phyloP scores from a whole-genome alignment of 768 basidiomycete genomes.

The Zangia roseola region DNA sequence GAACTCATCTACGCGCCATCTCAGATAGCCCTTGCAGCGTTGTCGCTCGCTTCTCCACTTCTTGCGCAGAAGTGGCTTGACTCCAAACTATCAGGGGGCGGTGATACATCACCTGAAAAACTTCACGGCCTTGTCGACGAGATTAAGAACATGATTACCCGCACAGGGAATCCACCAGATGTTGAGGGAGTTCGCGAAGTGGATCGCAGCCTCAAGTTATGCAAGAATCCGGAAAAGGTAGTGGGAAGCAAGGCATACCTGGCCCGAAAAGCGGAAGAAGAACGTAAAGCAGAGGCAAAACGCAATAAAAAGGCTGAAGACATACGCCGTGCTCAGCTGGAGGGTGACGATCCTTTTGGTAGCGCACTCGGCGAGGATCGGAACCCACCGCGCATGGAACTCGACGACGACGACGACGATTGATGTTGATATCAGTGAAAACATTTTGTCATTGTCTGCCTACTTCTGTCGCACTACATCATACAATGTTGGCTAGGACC shows the following conservation, averaged over 20 bases:
- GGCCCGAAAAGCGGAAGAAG: conserved; percentile 68
- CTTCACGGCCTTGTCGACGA: conserved; percentile 34
- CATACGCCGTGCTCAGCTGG: conserved; percentile 41
- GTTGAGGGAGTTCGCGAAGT: conserved; percentile 86
- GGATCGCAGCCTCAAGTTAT: conserved; percentile 80
- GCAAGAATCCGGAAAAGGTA: conserved; percentile 96
- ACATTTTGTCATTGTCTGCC: neutral
- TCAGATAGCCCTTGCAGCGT: conserved; percentile 85
- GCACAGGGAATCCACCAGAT: conserved; percentile 61
- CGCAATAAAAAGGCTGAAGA: conserved; percentile 60
- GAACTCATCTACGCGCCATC: conserved; percentile 92
- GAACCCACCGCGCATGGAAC: conserved; percentile 32
- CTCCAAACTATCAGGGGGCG: conserved; percentile 33
- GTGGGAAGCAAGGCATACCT: conserved; percentile 84
- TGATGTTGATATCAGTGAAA: conserved; percentile 1
- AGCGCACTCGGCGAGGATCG: conserved; percentile 43
- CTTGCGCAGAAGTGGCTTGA: conserved; percentile 62
- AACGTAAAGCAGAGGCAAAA: conserved; percentile 67
- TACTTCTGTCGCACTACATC: neutral
- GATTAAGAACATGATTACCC: conserved; percentile 56
- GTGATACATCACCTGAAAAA: conserved; percentile 16
- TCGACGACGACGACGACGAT: conserved; percentile 51
- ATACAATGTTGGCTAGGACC: too few species aligned
- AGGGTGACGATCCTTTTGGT: conserved; percentile 71
- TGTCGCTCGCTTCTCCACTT: conserved; percentile 62